phyloP scores from a whole-genome alignment of 306 rosid species.

The Corylus avellana region DNA sequence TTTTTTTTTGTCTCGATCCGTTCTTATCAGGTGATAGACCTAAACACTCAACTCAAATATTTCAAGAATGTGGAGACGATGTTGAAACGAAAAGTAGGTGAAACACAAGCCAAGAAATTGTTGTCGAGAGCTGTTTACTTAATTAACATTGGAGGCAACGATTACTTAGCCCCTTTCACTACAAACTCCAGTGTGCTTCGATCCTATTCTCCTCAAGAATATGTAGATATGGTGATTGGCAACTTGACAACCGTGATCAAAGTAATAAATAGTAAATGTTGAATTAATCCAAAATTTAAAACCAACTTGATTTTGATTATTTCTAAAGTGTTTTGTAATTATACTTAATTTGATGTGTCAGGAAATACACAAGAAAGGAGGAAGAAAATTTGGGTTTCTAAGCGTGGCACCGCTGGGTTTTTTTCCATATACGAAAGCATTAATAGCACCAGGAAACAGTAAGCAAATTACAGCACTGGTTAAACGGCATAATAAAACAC shows the following conservation, averaged over 20 bases:
- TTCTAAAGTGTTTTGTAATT: neutral
- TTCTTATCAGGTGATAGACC: slow-evolving; percentile 31
- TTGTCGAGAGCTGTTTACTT: slow-evolving; percentile 35
- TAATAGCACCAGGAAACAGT: too few species aligned
- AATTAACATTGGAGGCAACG: slow-evolving; percentile 31
- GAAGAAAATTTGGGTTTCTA: slow-evolving; percentile 34
- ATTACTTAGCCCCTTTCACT: slow-evolving; percentile 17
- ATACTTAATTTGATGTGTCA: neutral
- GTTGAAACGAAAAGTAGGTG: slow-evolving; percentile 23
- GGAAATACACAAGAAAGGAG: slow-evolving; percentile 35
- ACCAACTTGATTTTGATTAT: too few species aligned
- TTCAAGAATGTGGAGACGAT: slow-evolving; percentile 18
- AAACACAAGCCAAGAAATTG: slow-evolving; percentile 18
- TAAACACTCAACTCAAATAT: slow-evolving; percentile 23
- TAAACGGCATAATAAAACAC: too few species aligned
- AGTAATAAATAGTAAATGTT: slow-evolving; percentile 10
- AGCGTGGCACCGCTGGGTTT: too few species aligned
- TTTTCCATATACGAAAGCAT: too few species aligned
- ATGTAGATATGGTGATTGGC: slow-evolving; percentile 35
- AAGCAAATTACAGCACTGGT: too few species aligned
- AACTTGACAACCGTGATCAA: slow-evolving; percentile 33
- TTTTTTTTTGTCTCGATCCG: neutral
- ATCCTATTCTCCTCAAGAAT: slow-evolving; percentile 3
- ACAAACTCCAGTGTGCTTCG: slow-evolving; percentile 8
- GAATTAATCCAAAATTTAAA: too few species aligned